A percentile compares a stretch with the other conserved stretches of the same genome.
Evolutionary conservation across 2,329 filamentous ascomycete genomes (phyloP).

Genomic region (Alternaria metachromatica): DNA sequence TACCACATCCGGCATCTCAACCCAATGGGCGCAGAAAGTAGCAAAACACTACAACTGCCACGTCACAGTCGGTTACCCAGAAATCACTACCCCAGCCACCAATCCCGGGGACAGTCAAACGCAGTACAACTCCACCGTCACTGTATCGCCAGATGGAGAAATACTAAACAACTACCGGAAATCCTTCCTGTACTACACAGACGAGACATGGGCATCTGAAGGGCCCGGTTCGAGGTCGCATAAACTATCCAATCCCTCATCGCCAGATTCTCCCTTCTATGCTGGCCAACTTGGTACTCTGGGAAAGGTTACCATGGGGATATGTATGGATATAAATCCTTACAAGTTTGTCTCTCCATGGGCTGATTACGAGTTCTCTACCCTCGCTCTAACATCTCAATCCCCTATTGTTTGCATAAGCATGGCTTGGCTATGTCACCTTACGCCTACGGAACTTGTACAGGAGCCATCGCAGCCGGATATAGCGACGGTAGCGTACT

Average conservation of each 20-base stretch:
- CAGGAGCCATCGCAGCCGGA: slow-evolving; percentile 65
- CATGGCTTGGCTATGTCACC: slow-evolving; percentile 78
- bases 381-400: slow-evolving; percentile 62
- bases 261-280: slow-evolving; percentile 45
- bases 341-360: slow-evolving; percentile 66
- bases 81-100: slow-evolving; percentile 51
- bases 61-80: slow-evolving; percentile 77
- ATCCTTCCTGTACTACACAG: slow-evolving; percentile 70
- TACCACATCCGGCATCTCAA: slow-evolving; percentile 68
- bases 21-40: slow-evolving; percentile 72
- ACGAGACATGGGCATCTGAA: slow-evolving; percentile 68
- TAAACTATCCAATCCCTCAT: slow-evolving; percentile 23
- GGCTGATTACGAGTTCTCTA: slow-evolving; percentile 64
- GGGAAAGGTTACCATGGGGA: slow-evolving; percentile 52
- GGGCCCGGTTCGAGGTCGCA: slow-evolving; percentile 45
- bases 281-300: slow-evolving; percentile 43
- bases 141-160: slow-evolving; percentile 62
- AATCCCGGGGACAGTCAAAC: slow-evolving; percentile 27
- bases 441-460: slow-evolving; percentile 56
- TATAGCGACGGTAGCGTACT: slow-evolving; percentile 76
- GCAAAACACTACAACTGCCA: slow-evolving; percentile 71
- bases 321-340: slow-evolving; percentile 68
- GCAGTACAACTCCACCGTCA: slow-evolving; percentile 66
- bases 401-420: slow-evolving; percentile 71
- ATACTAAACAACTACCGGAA: slow-evolving; percentile 68